Conservation (phyloP, 2,329 filamentous ascomycete genomes). For the Calycina marina region DNA sequence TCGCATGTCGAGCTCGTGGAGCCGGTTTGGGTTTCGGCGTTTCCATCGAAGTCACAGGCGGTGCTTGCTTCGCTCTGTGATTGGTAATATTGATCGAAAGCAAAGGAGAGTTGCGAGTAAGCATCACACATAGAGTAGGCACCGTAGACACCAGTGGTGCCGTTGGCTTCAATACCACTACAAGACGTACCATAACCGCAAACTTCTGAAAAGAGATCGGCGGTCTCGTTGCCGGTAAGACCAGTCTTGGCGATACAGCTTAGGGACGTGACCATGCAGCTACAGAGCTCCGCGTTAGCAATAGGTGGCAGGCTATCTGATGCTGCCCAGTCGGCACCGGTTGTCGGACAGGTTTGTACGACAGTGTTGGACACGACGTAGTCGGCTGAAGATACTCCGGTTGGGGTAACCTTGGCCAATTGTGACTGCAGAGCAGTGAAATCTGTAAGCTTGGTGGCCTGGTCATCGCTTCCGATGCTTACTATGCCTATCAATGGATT, state of each 20-base stretch:
- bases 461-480: constrained; percentile 36
- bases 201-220: constrained; percentile 58
- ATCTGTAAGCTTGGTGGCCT: constrained; percentile 55
- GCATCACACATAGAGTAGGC: constrained; percentile 64
- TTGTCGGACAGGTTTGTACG: constrained; percentile 53
- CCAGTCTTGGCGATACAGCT: constrained; percentile 50
- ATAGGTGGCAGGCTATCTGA: constrained; percentile 60
- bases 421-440: constrained; percentile 59
- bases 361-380: constrained; percentile 66
- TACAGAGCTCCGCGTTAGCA: constrained; percentile 66
- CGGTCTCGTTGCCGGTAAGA: constrained; percentile 43
- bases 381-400: constrained; percentile 43
- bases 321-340: constrained; percentile 53
- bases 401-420: constrained; percentile 53
- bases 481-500: constrained; percentile 46
- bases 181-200: constrained; percentile 50
- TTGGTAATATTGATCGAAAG: constrained; percentile 59
- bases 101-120: constrained; percentile 57
- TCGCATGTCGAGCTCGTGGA: constrained; percentile 38
- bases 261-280: constrained; percentile 68
- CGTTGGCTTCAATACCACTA: constrained; percentile 53
- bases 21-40: constrained; percentile 39
- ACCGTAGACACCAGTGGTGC: constrained; percentile 54
- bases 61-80: constrained; percentile 34
- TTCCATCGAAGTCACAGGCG: constrained; percentile 60